These are phyloP conservation scores for Cyathus striatus DNA, from an alignment of 768 basidiomycete genomes.

Conservation along the genomic window DNA sequence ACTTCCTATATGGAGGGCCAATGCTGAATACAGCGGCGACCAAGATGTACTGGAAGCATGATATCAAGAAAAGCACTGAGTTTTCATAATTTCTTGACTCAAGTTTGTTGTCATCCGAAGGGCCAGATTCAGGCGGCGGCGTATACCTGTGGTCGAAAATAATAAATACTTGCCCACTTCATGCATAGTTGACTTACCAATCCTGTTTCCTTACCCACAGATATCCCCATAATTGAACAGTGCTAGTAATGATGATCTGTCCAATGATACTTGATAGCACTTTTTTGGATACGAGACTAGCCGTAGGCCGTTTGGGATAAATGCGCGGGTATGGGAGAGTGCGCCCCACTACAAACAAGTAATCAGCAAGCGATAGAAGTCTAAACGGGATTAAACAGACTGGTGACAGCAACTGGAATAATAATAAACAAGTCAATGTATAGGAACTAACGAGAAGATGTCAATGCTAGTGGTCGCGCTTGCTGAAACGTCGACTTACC, in stretches of 20 bases:
- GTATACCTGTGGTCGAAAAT: constrained; percentile 86
- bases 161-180: too few species aligned
- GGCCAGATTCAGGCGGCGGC: constrained; percentile 48
- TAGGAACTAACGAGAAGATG: constrained; percentile 57
- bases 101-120: constrained; percentile 56
- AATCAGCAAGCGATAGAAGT: background rate
- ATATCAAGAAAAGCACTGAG: constrained; percentile 84
- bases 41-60: constrained; percentile 97
- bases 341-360: constrained; percentile 75
- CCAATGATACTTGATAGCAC: constrained; percentile 92
- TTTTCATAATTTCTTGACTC: constrained; percentile 90
- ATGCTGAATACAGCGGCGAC: constrained; percentile 98
- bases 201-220: constrained; percentile 81
- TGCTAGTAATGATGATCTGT: constrained; percentile 83
- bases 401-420: constrained; percentile 93
- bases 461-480: constrained; percentile 6
- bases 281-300: constrained; percentile 92
- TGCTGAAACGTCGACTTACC: constrained; percentile 36
- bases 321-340: constrained; percentile 87
- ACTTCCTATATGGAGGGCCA: constrained; percentile 92
- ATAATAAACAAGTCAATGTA: constrained; percentile 99
- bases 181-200: constrained; percentile 51
- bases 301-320: constrained; percentile 87
- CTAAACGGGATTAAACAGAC: constrained; percentile 41
- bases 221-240: constrained; percentile 82